These are phyloP conservation scores for Penicillium sumatraense DNA, from an alignment of 2,329 filamentous ascomycete genomes.

Conservation along the genomic window DNA sequence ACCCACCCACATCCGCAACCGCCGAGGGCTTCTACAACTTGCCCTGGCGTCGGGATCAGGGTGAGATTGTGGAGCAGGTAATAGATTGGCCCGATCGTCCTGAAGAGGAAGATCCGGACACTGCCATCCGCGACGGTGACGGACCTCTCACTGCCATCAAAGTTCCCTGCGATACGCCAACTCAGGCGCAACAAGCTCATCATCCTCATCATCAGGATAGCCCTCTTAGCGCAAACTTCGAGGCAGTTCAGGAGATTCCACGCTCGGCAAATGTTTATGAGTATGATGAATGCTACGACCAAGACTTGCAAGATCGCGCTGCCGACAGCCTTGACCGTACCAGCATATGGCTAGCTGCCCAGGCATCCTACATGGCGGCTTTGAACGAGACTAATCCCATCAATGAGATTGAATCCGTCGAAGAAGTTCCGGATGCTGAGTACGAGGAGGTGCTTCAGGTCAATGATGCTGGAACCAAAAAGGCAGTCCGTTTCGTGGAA, in stretches of 20 bases:
- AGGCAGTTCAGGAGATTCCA: constrained; percentile 58
- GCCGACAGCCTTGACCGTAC: constrained; percentile 82
- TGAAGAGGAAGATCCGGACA: constrained; percentile 37
- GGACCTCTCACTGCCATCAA: constrained; percentile 51
- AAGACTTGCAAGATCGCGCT: constrained; percentile 72
- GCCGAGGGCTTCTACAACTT: constrained; percentile 89
- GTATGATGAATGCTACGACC: constrained; percentile 75
- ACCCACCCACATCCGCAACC: constrained; percentile 81
- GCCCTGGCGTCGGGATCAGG: constrained; percentile 67
- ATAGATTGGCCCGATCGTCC: constrained; percentile 60
- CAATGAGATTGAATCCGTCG: constrained; percentile 48
- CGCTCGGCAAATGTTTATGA: constrained; percentile 61
- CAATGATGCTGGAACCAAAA: constrained; percentile 29
- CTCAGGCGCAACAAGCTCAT: constrained; percentile 22
- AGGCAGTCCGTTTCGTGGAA: constrained; percentile 38
- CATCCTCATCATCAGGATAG: constrained; percentile 29
- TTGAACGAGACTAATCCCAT: constrained; percentile 61
- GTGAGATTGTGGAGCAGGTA: constrained; percentile 67
- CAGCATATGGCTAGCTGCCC: constrained; percentile 81
- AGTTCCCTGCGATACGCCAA: constrained; percentile 45
- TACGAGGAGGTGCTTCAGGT: constrained; percentile 22
- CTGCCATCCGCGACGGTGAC: constrained; percentile 35
- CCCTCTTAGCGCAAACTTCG: constrained; percentile 30
- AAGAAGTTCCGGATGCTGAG: constrained; percentile 19
- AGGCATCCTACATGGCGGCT: constrained; percentile 75